Evolutionary conservation across 169 alveolate genomes (phyloP).

Genomic region (Plasmodium inui): DNA sequence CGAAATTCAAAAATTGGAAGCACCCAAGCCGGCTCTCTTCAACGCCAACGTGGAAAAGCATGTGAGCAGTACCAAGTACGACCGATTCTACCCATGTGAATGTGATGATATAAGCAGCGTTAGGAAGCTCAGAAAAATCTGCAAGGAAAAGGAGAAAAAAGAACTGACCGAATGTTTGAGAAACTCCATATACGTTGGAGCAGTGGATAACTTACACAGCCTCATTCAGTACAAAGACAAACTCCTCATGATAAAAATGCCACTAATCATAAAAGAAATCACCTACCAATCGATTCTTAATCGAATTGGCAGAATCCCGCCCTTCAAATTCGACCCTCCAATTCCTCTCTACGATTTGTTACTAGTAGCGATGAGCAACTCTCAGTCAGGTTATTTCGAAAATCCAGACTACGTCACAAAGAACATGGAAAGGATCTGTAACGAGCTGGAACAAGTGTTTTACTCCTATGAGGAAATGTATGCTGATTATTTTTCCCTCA

Average conservation of each 20-base stretch:
- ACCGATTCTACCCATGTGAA: conserved; percentile 22
- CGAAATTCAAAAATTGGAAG: conserved; percentile 25
- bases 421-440: conserved; percentile 36
- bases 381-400: conserved; percentile 53
- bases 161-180: conserved; percentile 77
- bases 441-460: conserved; percentile 32
- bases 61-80: conserved; percentile 20
- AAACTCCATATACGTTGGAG: conserved; percentile 84
- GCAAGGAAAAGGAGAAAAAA: conserved; percentile 73
- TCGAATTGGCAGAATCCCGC: conserved; percentile 83
- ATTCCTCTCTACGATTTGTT: conserved; percentile 78
- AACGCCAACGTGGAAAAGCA: conserved; percentile 27
- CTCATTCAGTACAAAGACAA: conserved; percentile 81
- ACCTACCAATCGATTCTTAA: conserved; percentile 82
- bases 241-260: conserved; percentile 81
- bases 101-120: conserved; percentile 44
- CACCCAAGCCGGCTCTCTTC: conserved; percentile 35
- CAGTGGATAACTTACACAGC: conserved; percentile 78
- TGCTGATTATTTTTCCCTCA: conserved; percentile 60
- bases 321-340: conserved; percentile 77
- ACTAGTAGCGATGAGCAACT: conserved; percentile 71
- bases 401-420: conserved; percentile 44
- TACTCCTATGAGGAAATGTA: conserved; percentile 65
- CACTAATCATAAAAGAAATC: conserved; percentile 68
- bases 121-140: conserved; percentile 31